Percentiles rank a stretch among this genome's conserved stretches.
Conservation (phyloP, 2,329 filamentous ascomycete genomes). For the Ilyonectria robusta region DNA sequence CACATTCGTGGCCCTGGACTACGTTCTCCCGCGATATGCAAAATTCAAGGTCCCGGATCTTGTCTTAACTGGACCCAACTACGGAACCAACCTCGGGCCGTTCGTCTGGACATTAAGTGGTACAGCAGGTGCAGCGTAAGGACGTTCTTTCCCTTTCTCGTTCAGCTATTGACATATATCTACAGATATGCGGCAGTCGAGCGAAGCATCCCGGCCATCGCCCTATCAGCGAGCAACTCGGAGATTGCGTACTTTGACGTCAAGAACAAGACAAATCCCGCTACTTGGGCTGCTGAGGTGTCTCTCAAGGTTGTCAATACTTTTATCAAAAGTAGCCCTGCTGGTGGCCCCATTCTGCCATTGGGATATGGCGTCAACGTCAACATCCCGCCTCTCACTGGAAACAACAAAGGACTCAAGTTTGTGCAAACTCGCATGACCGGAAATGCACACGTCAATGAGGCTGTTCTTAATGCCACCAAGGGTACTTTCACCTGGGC, state of each 20-base stretch:
- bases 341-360: slow-evolving; percentile 56
- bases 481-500: slow-evolving; percentile 60
- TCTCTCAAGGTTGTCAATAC: slow-evolving; percentile 60
- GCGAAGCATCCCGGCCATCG: slow-evolving; percentile 65
- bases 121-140: slow-evolving; percentile 61
- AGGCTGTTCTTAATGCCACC: slow-evolving; percentile 59
- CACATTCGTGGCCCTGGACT: slow-evolving; percentile 70
- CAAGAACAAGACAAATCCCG: slow-evolving; percentile 58
- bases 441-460: slow-evolving; percentile 63
- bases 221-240: slow-evolving; percentile 60
- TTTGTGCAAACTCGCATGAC: slow-evolving; percentile 64
- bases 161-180: background rate
- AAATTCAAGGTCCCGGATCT: slow-evolving; percentile 66
- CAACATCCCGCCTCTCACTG: slow-evolving; percentile 63
- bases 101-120: slow-evolving; percentile 68
- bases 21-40: slow-evolving; percentile 65
- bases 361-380: slow-evolving; percentile 67
- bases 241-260: slow-evolving; percentile 58
- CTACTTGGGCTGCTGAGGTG: slow-evolving; percentile 59
- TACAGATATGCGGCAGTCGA: slow-evolving; percentile 63
- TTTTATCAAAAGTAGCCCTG: slow-evolving; percentile 56
- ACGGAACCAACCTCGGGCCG: slow-evolving; percentile 66
- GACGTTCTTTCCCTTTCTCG: background rate
- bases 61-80: slow-evolving; percentile 69
- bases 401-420: slow-evolving; percentile 56